phyloP scores from a whole-genome alignment of 768 basidiomycete genomes.

The Termitomyces eurrhizus region DNA sequence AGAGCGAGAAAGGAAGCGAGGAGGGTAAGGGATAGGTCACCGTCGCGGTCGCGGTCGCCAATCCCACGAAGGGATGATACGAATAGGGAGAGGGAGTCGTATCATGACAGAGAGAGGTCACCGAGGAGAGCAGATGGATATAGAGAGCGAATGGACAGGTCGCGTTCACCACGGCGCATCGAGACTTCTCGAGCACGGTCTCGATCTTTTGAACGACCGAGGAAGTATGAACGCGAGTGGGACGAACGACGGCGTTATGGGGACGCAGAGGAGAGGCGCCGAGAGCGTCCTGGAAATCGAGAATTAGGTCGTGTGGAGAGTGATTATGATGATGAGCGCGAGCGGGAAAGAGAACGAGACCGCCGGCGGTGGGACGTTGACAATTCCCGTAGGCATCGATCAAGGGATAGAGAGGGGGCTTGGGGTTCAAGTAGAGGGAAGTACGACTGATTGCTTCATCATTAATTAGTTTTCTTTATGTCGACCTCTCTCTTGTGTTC shows the following conservation, averaged over 20 bases:
- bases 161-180: slow-evolving; percentile 10
- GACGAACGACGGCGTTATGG: background rate
- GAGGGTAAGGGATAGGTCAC: slow-evolving; percentile 24
- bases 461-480: background rate
- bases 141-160: slow-evolving; percentile 5
- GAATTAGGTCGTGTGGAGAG: background rate
- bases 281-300: background rate
- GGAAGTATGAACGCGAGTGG: background rate
- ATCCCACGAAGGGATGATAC: slow-evolving; percentile 13
- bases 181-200: slow-evolving; percentile 17
- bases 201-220: slow-evolving; percentile 7
- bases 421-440: background rate
- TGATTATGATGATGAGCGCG: slow-evolving; percentile 26
- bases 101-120: background rate
- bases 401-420: background rate
- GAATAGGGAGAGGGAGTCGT: slow-evolving; percentile 20
- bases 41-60: slow-evolving; percentile 21
- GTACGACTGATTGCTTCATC: background rate
- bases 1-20: slow-evolving; percentile 25
- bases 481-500: background rate
- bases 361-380: slow-evolving; percentile 52
- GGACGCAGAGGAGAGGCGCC: background rate
- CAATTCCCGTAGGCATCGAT: slow-evolving; percentile 22
- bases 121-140: background rate
- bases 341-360: slow-evolving; percentile 33